A percentile compares a stretch with the other conserved stretches of the same genome.
These are phyloP conservation scores for Verticillium nubilum DNA, from an alignment of 2,329 filamentous ascomycete genomes.

Conservation along the genomic window DNA sequence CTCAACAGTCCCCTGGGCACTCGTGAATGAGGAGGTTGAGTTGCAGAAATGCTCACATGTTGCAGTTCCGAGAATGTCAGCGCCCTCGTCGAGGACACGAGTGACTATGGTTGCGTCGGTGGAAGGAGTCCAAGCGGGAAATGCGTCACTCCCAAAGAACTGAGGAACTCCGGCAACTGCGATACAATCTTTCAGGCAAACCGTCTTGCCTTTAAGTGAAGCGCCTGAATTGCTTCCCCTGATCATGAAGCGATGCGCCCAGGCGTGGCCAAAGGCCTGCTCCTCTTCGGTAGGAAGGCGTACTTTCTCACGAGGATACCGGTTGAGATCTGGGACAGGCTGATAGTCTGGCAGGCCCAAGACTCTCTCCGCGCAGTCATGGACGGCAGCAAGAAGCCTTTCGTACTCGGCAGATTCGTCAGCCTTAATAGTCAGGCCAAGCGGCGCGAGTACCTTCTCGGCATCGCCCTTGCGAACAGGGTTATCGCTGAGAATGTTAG, in stretches of 20 bases:
- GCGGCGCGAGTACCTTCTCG: constrained; percentile 24
- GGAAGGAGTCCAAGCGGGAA: constrained; percentile 41
- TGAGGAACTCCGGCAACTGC: constrained; percentile 48
- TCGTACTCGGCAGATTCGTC: constrained; percentile 37
- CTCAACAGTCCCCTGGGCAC: constrained; percentile 38
- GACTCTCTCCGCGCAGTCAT: constrained; percentile 43
- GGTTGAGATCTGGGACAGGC: constrained; percentile 29
- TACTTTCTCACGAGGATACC: constrained; percentile 38
- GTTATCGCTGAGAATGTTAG: constrained; percentile 22
- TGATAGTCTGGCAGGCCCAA: constrained; percentile 40
- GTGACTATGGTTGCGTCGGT: constrained; percentile 50
- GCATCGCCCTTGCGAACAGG: constrained; percentile 34
- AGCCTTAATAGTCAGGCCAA: constrained; percentile 29
- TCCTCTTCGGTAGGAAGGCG: constrained; percentile 31
- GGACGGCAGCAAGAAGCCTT: constrained; percentile 42
- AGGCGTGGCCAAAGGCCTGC: constrained; percentile 41
- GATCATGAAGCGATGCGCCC: constrained; percentile 45
- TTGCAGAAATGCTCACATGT: constrained; percentile 50
- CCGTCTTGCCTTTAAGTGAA: constrained; percentile 33
- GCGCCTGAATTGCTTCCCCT: constrained; percentile 9
- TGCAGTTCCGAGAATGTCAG: constrained; percentile 41
- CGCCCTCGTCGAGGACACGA: constrained; percentile 43
- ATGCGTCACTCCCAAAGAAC: constrained; percentile 45
- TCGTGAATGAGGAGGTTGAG: constrained; percentile 40
- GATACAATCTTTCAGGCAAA: constrained; percentile 51